A percentile compares a stretch with the other conserved stretches of the same genome.
These are phyloP conservation scores for Globisporangium radiosum DNA, from an alignment of 352 stramenopile genomes.

Conservation along the genomic window DNA sequence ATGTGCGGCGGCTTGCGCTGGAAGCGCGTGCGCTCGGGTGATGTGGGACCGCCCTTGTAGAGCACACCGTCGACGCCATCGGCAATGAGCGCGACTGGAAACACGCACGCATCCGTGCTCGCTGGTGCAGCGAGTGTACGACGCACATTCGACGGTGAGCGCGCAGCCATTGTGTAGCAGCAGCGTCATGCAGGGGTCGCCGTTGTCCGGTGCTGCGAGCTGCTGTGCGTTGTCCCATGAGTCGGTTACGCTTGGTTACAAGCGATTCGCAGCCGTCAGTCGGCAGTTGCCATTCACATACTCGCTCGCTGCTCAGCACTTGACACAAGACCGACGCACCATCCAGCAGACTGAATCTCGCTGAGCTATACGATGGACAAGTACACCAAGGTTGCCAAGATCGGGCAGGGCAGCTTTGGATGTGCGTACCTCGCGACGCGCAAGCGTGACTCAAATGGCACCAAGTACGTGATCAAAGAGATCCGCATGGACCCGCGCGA, in stretches of 20 bases:
- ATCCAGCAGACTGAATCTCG: too few species aligned
- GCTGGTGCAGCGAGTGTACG: background rate
- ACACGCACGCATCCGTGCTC: constrained; percentile 12
- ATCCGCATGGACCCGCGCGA: constrained; percentile 67
- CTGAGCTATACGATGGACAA: constrained; percentile 44
- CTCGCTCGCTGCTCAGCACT: too few species aligned
- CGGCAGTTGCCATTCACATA: too few species aligned
- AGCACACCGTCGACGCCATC: constrained; percentile 43
- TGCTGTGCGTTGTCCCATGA: too few species aligned
- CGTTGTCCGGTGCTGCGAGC: too few species aligned
- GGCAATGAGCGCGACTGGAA: constrained; percentile 15
- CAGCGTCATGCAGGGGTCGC: too few species aligned
- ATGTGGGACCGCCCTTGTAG: constrained; percentile 24
- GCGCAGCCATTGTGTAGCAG: too few species aligned
- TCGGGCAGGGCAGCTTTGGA: constrained; percentile 70
- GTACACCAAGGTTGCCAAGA: constrained; percentile 71
- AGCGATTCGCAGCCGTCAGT: too few species aligned
- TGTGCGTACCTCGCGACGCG: constrained; percentile 53
- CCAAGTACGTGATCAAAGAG: constrained; percentile 70
- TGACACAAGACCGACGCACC: too few species aligned
- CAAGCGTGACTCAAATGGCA: constrained; percentile 25
- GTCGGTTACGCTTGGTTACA: too few species aligned
- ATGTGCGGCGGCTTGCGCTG: constrained; percentile 52
- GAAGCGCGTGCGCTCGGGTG: constrained; percentile 16
- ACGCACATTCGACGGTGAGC: background rate